These are phyloP conservation scores for Aspergillus sparsus DNA, from an alignment of 495 filamentous ascomycete species.

Conservation along the genomic window DNA sequence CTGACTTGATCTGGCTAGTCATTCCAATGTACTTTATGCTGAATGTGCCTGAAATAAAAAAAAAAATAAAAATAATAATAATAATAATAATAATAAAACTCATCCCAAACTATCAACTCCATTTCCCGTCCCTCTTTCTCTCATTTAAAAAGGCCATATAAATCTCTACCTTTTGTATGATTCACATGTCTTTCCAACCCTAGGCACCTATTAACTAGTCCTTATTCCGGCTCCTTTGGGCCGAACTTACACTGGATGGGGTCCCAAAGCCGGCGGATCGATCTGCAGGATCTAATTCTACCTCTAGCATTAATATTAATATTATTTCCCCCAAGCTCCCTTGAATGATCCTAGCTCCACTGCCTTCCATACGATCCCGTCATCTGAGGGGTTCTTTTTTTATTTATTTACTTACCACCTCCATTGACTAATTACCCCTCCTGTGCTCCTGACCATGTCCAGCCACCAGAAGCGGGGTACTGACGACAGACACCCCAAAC, in stretches of 20 bases:
- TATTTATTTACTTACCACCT: not conserved
- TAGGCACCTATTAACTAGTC: not conserved
- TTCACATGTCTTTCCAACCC: conserved; percentile 26
- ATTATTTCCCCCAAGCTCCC: conserved; percentile 10
- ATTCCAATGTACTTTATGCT: too few species aligned
- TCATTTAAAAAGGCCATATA: too few species aligned
- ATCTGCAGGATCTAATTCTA: conserved; percentile 5
- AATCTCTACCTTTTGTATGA: conserved; percentile 1
- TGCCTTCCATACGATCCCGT: not conserved
- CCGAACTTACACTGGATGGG: conserved; percentile 19
- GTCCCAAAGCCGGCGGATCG: conserved; percentile 8
- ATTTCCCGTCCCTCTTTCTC: too few species aligned
- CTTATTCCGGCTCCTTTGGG: conserved; percentile 19
- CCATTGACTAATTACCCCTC: conserved; percentile 13
- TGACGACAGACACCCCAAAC: conserved; percentile 17
- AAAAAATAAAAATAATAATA: too few species aligned
- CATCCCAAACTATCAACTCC: too few species aligned
- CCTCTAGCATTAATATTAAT: conserved; percentile 9
- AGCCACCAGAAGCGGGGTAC: conserved; percentile 30
- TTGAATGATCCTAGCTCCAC: conserved; percentile 10
- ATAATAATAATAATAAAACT: too few species aligned
- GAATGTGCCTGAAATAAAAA: too few species aligned
- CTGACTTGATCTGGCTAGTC: too few species aligned
- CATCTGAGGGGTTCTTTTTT: not conserved
- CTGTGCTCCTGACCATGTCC: conserved; percentile 17